phyloP scores from a whole-genome alignment of 805 yeast genomes.

The Sungouiella thailandica region DNA sequence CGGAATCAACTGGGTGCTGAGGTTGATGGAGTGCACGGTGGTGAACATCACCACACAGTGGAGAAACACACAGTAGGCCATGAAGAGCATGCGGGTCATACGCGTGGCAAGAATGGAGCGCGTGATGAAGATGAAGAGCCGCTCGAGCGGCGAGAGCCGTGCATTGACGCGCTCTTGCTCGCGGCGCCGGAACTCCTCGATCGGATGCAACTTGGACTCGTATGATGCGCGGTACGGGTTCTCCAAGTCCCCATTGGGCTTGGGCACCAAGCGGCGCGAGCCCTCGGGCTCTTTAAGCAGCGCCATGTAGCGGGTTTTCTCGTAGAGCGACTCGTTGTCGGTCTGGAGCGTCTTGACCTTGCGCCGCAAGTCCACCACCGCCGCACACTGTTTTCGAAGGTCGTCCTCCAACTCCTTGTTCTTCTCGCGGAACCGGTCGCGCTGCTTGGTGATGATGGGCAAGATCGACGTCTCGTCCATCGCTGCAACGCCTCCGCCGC shows the following conservation, averaged over 20 bases:
- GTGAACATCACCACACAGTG: conserved; percentile 70
- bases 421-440: conserved; percentile 86
- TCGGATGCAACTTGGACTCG: conserved; percentile 77
- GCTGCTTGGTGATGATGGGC: conserved; percentile 88
- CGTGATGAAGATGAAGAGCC: conserved; percentile 69
- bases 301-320: conserved; percentile 64
- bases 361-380: conserved; percentile 55
- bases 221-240: conserved; percentile 55
- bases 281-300: conserved; percentile 34
- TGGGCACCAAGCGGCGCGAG: conserved; percentile 22
- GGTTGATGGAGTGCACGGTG: conserved; percentile 49
- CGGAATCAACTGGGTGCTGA: conserved; percentile 42
- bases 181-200: conserved; percentile 71
- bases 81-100: conserved; percentile 65
- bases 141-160: conserved; percentile 69
- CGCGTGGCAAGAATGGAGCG: conserved; percentile 72
- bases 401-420: conserved; percentile 84
- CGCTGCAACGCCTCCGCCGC: conserved; percentile 22
- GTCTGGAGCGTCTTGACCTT: conserved; percentile 60
- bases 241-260: conserved; percentile 46
- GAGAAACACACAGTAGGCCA: conserved; percentile 67
- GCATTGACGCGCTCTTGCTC: conserved; percentile 75
- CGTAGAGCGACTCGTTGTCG: conserved; percentile 78
- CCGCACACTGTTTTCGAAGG: conserved; percentile 50
- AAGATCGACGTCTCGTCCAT: conserved; percentile 53